A percentile compares a stretch with the other conserved stretches of the same genome.
These are phyloP conservation scores for Colletotrichum tofieldiae DNA, from an alignment of 2,329 filamentous ascomycete genomes.

Conservation along the genomic window DNA sequence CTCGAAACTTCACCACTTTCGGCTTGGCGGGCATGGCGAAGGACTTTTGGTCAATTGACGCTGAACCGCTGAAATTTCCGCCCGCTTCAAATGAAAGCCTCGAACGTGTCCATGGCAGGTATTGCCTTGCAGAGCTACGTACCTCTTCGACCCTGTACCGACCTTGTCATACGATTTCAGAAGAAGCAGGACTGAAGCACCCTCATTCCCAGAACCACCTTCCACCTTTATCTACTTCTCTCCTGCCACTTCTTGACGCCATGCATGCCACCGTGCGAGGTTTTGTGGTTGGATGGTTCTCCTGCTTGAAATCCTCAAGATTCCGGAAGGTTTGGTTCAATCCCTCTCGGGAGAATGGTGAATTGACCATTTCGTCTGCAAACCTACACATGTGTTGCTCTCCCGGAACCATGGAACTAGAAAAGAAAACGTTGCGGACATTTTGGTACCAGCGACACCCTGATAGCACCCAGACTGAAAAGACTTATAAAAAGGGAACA, in stretches of 20 bases:
- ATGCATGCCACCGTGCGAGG: too few relatives aligned
- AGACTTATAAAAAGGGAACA: neutral
- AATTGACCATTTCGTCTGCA: neutral
- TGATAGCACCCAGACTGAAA: neutral
- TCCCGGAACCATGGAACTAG: neutral
- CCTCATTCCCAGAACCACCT: too few relatives aligned
- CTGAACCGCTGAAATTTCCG: neutral
- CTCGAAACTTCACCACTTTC: neutral
- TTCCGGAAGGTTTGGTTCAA: neutral
- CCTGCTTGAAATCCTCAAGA: neutral
- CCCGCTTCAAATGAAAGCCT: neutral
- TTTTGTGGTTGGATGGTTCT: neutral
- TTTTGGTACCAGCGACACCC: neutral
- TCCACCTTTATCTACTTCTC: too few relatives aligned
- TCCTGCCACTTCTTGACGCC: too few relatives aligned
- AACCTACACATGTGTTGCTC: neutral
- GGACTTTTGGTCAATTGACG: neutral
- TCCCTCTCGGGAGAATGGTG: neutral
- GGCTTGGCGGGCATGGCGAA: slow-evolving; percentile 1
- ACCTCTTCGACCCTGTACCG: too few relatives aligned
- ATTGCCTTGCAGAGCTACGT: too few relatives aligned
- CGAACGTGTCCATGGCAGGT: neutral
- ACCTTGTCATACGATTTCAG: too few relatives aligned
- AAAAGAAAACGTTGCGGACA: neutral
- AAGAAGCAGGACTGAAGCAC: too few relatives aligned